A percentile compares a stretch with the other conserved stretches of the same genome.
Evolutionary conservation across 2,329 filamentous ascomycete species (phyloP).

Genomic region (Ophidiomyces ophidiicola): DNA sequence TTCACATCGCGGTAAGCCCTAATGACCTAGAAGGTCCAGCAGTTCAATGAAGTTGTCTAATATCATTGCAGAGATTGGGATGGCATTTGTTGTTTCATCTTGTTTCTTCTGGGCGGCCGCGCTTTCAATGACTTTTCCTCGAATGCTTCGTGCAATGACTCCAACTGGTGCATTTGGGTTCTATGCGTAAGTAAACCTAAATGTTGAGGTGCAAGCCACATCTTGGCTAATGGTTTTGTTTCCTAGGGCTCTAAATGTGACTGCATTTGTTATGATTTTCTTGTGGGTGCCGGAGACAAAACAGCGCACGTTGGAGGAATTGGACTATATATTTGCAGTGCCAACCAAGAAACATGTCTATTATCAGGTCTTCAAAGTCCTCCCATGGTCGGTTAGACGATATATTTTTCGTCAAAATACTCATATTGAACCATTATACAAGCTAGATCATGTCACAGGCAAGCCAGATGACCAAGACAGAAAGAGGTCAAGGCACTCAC

Average conservation of each 20-base stretch:
- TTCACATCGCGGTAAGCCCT: constrained; percentile 38
- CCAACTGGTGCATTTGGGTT: constrained; percentile 48
- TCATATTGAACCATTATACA: constrained; percentile 40
- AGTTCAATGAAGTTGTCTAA: constrained; percentile 16
- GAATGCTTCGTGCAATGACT: constrained; percentile 37
- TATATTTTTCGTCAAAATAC: constrained; percentile 43
- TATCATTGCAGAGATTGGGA: constrained; percentile 34
- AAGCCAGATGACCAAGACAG: constrained; percentile 4
- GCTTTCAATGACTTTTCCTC: constrained; percentile 40
- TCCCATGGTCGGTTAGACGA: constrained; percentile 51
- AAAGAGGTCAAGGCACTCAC: not conserved
- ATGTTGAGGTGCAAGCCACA: not conserved
- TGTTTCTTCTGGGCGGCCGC: constrained; percentile 40
- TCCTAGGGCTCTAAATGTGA: constrained; percentile 43
- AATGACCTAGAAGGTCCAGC: too few relatives aligned
- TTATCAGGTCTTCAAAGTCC: constrained; percentile 45
- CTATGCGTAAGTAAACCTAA: constrained; percentile 35
- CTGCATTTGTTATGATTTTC: constrained; percentile 53
- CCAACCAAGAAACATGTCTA: constrained; percentile 45
- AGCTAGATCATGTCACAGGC: constrained; percentile 30
- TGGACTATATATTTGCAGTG: constrained; percentile 49
- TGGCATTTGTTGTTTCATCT: constrained; percentile 36
- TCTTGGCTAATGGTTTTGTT: constrained; percentile 18
- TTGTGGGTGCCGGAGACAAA: constrained; percentile 48
- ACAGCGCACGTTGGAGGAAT: constrained; percentile 43